Evolutionary conservation across 805 yeast species (phyloP), one percentile per base, ranked within the genome.

Genomic region (Kazachstania bromeliacearum): DNA sequence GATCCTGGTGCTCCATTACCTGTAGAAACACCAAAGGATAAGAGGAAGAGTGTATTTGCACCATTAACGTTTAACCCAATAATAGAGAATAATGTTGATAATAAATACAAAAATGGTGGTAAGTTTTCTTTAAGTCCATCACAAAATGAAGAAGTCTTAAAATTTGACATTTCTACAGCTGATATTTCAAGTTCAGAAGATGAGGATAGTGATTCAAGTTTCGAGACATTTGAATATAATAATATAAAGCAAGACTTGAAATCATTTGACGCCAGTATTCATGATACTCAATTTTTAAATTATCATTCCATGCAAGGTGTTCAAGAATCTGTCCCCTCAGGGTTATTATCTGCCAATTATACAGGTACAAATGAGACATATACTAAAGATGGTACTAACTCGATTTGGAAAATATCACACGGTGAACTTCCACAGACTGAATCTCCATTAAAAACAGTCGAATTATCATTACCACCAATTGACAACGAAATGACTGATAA

Each of bases 1-100:
- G 94, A 83, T 52, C 94, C 94, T 0, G 94, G 94, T 30, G 94
- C 94, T 0, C 94, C 94, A 3, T 62, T 77, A 2, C 89, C 94
- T 0, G 59, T 73, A 14, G 68, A 44, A 39, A 60, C 74, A 0
- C 70, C 73, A n/a, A 66, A 53, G 28, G 70, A 63, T 8, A 59
- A 55, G 34, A 62, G 56, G 35, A 71, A 62, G 38, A 83, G 95
- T 29, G 75, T 79, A 0, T 88, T 85, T 58, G 83, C 95, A 0
- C 94, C 95, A 0, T 64, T 87, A 28, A 68, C 71, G 28, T 88
- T 87, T 60, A 81, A 84, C 48, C 95, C 95, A 0, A 70, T 79
- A 14, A 80, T 85, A 37, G 77, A 76, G 38, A 71, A 73, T 32
- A 76, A 73, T 39, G 77, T 89, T 27, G 97, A 89, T 53, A 76